These are phyloP conservation scores for Alternaria brassicae DNA, from an alignment of 2,329 filamentous ascomycete genomes.

Conservation along the genomic window DNA sequence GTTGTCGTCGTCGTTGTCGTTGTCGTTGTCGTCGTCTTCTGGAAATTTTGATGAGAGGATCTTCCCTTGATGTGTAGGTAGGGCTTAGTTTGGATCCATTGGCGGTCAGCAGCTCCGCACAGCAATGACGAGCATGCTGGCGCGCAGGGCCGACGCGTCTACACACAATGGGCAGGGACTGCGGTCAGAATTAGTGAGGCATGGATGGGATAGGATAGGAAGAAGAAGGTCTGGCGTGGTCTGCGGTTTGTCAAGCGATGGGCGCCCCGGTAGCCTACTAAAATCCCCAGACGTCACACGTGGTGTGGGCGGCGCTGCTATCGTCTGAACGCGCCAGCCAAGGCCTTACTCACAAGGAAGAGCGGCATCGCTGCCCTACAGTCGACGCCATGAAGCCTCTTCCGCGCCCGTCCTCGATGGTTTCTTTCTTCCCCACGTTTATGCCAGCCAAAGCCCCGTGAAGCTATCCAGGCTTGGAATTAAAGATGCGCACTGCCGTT, in stretches of 20 bases:
- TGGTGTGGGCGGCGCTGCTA: constrained; percentile 9
- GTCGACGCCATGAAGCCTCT: constrained; percentile 20
- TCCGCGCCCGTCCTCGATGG: constrained; percentile 16
- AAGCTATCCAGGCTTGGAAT: too few relatives aligned
- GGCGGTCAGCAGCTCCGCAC: not conserved
- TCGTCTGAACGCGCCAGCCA: constrained; percentile 16
- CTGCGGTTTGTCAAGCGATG: constrained; percentile 14
- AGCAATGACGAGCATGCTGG: constrained; percentile 7
- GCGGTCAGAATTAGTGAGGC: constrained; percentile 20
- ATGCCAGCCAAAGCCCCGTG: too few relatives aligned
- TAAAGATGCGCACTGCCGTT: constrained; percentile 12
- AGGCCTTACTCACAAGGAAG: constrained; percentile 6
- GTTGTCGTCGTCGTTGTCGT: too few relatives aligned
- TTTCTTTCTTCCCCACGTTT: constrained; percentile 20
- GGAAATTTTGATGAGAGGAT: constrained; percentile 11
- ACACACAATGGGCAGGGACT: not conserved
- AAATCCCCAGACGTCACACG: constrained; percentile 17
- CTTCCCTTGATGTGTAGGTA: constrained; percentile 8
- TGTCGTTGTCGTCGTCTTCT: constrained; percentile 10
- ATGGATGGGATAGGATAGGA: constrained; percentile 1
- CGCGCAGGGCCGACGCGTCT: not conserved
- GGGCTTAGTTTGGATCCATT: not conserved
- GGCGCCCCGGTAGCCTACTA: constrained; percentile 4
- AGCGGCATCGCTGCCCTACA: constrained; percentile 22
- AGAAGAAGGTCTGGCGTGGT: constrained; percentile 1